Evolutionary conservation across 1,139 yeast species (phyloP).

Genomic region (Wickerhamomyces sp.): DNA sequence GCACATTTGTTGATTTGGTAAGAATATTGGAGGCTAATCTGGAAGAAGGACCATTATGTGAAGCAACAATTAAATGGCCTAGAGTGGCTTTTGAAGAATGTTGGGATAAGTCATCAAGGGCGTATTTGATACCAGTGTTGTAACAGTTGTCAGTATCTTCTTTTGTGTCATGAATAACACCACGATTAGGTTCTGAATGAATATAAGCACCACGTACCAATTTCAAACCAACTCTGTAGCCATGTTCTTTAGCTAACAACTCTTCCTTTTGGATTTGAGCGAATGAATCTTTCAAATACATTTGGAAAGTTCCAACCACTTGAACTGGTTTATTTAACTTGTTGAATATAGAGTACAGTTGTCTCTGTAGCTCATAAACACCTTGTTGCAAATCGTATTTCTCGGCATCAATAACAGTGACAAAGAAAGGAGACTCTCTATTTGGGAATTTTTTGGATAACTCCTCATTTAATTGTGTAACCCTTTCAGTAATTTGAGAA

Average conservation of each 20-base stretch:
- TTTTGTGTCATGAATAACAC: slow-evolving; percentile 71
- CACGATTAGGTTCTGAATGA: slow-evolving; percentile 78
- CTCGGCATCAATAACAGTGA: slow-evolving; percentile 91
- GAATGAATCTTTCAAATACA: slow-evolving; percentile 76
- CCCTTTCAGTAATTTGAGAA: slow-evolving; percentile 47
- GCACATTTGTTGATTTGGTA: slow-evolving; percentile 24
- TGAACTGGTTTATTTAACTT: slow-evolving; percentile 51
- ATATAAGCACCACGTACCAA: slow-evolving; percentile 97
- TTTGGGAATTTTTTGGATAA: slow-evolving; percentile 53
- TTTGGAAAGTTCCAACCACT: slow-evolving; percentile 89
- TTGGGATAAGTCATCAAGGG: slow-evolving; percentile 52
- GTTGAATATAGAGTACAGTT: slow-evolving; percentile 73
- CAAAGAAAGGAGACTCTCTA: slow-evolving; percentile 76
- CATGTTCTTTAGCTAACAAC: slow-evolving; percentile 53
- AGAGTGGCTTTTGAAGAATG: slow-evolving; percentile 48
- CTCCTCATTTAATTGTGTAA: slow-evolving; percentile 51
- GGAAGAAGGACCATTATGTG: slow-evolving; percentile 84
- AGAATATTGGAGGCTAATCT: slow-evolving; percentile 62
- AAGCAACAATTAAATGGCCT: slow-evolving; percentile 89
- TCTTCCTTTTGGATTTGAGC: slow-evolving; percentile 61
- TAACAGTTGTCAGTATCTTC: slow-evolving; percentile 73
- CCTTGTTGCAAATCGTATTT: slow-evolving; percentile 84
- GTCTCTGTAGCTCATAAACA: slow-evolving; percentile 86
- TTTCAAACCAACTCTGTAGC: slow-evolving; percentile 80
- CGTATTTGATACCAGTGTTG: slow-evolving; percentile 62